A percentile compares a stretch with the other conserved stretches of the same genome.
Conservation (phyloP, 352 stramenopile genomes). For the Elongisporangium undulatum region DNA sequence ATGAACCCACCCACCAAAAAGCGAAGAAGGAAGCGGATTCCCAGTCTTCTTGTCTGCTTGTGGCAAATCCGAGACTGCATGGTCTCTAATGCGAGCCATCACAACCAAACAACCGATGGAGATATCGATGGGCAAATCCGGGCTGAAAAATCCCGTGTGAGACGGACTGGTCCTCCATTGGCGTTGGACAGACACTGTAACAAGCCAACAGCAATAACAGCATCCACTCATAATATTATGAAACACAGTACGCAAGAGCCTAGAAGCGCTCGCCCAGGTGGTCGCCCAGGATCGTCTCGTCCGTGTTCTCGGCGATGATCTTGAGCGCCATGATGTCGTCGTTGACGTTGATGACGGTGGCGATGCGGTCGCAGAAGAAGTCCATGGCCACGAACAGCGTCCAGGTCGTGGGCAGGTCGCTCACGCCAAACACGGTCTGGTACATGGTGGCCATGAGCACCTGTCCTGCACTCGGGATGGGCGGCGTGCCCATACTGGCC, state of each 20-base stretch:
- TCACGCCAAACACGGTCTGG: slow-evolving; percentile 54
- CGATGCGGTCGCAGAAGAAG: slow-evolving; percentile 61
- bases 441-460: slow-evolving; percentile 65
- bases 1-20: neutral
- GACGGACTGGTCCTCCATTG: neutral
- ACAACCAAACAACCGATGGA: neutral
- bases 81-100: too few species aligned
- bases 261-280: slow-evolving; percentile 34
- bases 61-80: neutral
- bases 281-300: slow-evolving; percentile 58
- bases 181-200: neutral
- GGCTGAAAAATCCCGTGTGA: neutral
- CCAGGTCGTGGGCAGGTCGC: slow-evolving; percentile 43
- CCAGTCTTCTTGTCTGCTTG: neutral
- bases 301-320: slow-evolving; percentile 68
- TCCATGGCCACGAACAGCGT: slow-evolving; percentile 55
- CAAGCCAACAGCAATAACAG: neutral
- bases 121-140: neutral
- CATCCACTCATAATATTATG: neutral
- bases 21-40: neutral
- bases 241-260: neutral
- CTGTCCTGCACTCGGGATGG: slow-evolving; percentile 44
- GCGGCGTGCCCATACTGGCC: slow-evolving; percentile 38
- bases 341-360: slow-evolving; percentile 70
- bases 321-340: slow-evolving; percentile 78